phyloP scores from a whole-genome alignment of 1,284 basidiomycete genomes.

The Microbotryomycetes sp. region DNA sequence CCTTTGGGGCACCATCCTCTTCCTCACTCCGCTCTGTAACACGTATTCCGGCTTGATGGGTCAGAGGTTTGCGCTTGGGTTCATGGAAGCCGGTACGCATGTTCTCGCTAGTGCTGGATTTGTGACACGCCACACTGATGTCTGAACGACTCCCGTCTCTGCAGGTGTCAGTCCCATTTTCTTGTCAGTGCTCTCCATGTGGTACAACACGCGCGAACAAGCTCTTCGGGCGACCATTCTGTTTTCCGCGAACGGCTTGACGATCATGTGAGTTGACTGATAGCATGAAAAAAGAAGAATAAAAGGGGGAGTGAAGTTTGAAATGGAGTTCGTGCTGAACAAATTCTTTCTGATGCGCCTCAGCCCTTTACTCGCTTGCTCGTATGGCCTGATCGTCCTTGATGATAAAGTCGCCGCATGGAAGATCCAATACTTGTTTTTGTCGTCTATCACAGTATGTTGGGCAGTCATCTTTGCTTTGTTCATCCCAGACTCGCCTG shows the following conservation, averaged over 20 bases:
- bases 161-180: neutral
- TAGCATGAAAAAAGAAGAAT: too few species aligned
- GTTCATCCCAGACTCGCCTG: conserved; percentile 63
- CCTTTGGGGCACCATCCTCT: conserved; percentile 12
- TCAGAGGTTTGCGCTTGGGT: conserved; percentile 1
- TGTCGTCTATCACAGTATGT: too few species aligned
- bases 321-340: too few species aligned
- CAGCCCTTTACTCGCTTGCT: neutral
- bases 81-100: conserved; percentile 1
- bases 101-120: too few species aligned
- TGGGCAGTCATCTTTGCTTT: too few species aligned
- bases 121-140: too few species aligned
- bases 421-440: too few species aligned
- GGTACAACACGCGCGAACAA: conserved; percentile 3
- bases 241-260: conserved; percentile 1
- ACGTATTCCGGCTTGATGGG: conserved; percentile 7
- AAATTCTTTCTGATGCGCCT: too few species aligned
- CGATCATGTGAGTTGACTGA: neutral
- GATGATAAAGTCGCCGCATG: too few species aligned
- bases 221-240: neutral
- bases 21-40: conserved; percentile 1
- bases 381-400: neutral
- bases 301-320: too few species aligned
- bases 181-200: neutral
- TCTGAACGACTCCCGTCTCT: neutral